Conservation (phyloP, 371 early-diverging fungal species). For the Saksenaea vasiformis region DNA sequence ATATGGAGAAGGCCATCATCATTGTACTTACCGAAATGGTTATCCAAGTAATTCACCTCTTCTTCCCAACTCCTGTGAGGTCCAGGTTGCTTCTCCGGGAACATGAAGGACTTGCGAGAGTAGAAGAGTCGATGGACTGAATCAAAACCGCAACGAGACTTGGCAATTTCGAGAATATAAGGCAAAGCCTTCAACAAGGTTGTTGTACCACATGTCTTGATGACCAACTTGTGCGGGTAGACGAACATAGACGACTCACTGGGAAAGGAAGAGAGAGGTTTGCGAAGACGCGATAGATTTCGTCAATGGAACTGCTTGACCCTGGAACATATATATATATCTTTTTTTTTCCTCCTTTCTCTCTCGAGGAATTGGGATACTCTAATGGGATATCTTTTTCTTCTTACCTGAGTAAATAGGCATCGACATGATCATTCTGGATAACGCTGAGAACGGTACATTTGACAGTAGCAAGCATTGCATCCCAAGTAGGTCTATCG, state of each 20-base stretch:
- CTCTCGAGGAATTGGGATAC: neutral
- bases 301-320: neutral
- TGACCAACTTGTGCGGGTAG: conserved; percentile 84
- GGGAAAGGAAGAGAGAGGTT: conserved; percentile 12
- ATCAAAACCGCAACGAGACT: conserved; percentile 59
- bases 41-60: conserved; percentile 77
- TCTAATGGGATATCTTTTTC: neutral
- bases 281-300: conserved; percentile 1
- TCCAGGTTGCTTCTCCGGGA: conserved; percentile 84
- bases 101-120: conserved; percentile 93
- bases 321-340: too few relatives aligned
- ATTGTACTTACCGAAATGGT: conserved; percentile 51
- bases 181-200: conserved; percentile 85
- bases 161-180: conserved; percentile 80
- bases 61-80: conserved; percentile 89
- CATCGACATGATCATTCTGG: conserved; percentile 73
- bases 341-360: neutral
- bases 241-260: conserved; percentile 95
- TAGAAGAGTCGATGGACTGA: conserved; percentile 83
- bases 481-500: conserved; percentile 74
- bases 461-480: conserved; percentile 86
- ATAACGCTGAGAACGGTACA: conserved; percentile 84
- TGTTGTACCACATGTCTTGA: conserved; percentile 96
- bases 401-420: conserved; percentile 78
- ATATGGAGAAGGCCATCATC: neutral